A percentile compares a stretch with the other conserved stretches of the same genome.
Conservation (phyloP, 345 rosid species). For the Durio zibethinus region DNA sequence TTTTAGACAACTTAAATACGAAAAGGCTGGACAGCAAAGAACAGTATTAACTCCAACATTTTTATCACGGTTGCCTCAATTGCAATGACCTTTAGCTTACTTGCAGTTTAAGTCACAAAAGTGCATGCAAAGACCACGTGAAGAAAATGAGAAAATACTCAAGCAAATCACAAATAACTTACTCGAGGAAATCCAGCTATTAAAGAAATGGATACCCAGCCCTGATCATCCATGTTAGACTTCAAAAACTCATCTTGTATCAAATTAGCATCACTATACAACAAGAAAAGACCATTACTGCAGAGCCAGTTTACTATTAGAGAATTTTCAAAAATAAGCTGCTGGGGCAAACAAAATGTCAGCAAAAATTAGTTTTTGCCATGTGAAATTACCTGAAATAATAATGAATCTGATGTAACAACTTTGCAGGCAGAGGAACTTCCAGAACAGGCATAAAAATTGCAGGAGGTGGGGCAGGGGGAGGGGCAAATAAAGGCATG, state of each 20-base stretch:
- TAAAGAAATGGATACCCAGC: conserved; percentile 50
- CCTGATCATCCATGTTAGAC: conserved; percentile 52
- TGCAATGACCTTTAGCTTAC: neutral
- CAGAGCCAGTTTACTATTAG: neutral
- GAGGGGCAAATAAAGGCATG: conserved; percentile 31
- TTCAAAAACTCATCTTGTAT: conserved; percentile 43
- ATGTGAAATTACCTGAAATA: conserved; percentile 53
- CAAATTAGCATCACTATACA: conserved; percentile 53
- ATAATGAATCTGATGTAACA: too few species aligned
- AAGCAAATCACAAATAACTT: conserved; percentile 22
- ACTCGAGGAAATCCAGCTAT: conserved; percentile 55
- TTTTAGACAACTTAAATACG: neutral
- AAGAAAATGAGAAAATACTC: neutral
- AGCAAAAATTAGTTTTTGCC: neutral
- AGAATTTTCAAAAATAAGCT: neutral
- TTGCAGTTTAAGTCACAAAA: neutral
- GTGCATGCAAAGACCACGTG: neutral
- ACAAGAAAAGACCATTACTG: conserved; percentile 13
- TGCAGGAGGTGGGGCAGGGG: conserved; percentile 31
- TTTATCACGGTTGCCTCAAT: neutral
- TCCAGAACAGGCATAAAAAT: conserved; percentile 36
- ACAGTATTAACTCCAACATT: neutral
- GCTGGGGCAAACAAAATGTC: neutral
- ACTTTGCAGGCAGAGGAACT: conserved; percentile 26
- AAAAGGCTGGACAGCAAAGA: neutral